Evolutionary conservation across 176 grass and related monocot species (phyloP).

Genomic region (Chrysopogon serrulatus): DNA sequence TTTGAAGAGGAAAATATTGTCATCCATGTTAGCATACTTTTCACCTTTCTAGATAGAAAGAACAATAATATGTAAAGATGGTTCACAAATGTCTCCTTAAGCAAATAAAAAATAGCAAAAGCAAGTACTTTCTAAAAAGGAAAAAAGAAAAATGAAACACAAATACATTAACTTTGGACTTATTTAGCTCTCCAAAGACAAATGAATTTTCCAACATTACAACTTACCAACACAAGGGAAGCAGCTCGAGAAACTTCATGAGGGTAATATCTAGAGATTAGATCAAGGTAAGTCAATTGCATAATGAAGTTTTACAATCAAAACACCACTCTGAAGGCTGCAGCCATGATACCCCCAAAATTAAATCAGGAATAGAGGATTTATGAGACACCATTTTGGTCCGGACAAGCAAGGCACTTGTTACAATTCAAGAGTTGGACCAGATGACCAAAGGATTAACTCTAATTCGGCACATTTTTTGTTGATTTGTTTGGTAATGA

Average conservation of each 20-base stretch:
- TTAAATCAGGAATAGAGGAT: conserved; percentile 2
- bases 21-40: conserved; percentile 1
- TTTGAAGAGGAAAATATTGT: neutral
- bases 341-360: neutral
- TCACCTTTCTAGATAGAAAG: too few species aligned
- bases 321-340: neutral
- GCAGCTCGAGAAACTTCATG: conserved; percentile 80
- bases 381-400: conserved; percentile 8
- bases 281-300: conserved; percentile 51
- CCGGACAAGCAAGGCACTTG: neutral
- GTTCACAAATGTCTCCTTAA: neutral
- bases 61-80: neutral
- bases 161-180: neutral
- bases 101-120: conserved; percentile 1
- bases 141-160: neutral
- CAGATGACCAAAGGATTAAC: neutral
- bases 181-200: neutral
- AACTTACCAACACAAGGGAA: conserved; percentile 69
- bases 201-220: neutral
- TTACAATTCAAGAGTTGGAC: neutral
- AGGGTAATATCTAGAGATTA: conserved; percentile 86
- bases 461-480: neutral
- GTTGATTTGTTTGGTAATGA: conserved; percentile 3
- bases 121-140: neutral
- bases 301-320: neutral